Conservation (phyloP, 345 rosid species). For the Hevea brasiliensis region DNA sequence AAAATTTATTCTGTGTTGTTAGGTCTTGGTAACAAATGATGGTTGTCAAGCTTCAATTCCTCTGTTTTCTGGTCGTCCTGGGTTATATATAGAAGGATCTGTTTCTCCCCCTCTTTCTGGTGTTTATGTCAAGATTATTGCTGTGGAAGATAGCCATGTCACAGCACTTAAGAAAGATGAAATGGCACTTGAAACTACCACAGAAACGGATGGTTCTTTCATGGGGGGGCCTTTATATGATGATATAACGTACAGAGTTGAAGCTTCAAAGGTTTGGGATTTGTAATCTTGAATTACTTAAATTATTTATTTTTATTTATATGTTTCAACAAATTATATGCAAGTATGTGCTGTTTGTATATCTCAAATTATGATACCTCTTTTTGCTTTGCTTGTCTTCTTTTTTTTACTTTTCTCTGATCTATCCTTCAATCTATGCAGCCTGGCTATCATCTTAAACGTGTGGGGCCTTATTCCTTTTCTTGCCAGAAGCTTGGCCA, state of each 20-base stretch:
- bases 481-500: constrained; percentile 94
- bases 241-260: constrained; percentile 63
- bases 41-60: constrained; percentile 82
- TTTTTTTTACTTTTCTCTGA: constrained; percentile 22
- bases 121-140: constrained; percentile 58
- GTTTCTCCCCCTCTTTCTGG: constrained; percentile 80
- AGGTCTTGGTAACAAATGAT: constrained; percentile 70
- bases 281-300: neutral
- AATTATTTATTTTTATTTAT: neutral
- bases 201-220: constrained; percentile 74
- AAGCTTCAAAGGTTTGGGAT: constrained; percentile 78
- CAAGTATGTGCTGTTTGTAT: neutral
- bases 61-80: constrained; percentile 64
- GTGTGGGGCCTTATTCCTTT: constrained; percentile 64
- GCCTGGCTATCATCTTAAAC: constrained; percentile 89
- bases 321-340: neutral
- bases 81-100: constrained; percentile 77
- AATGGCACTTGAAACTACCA: constrained; percentile 61
- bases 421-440: constrained; percentile 42
- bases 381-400: neutral
- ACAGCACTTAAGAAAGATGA: constrained; percentile 60
- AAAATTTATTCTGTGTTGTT: constrained; percentile 21
- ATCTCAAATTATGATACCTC: too few relatives aligned
- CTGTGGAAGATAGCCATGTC: constrained; percentile 62
- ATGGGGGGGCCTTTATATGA: constrained; percentile 80